Conservation (phyloP, 2,329 filamentous ascomycete species). For the Stenocarpella maydis region DNA sequence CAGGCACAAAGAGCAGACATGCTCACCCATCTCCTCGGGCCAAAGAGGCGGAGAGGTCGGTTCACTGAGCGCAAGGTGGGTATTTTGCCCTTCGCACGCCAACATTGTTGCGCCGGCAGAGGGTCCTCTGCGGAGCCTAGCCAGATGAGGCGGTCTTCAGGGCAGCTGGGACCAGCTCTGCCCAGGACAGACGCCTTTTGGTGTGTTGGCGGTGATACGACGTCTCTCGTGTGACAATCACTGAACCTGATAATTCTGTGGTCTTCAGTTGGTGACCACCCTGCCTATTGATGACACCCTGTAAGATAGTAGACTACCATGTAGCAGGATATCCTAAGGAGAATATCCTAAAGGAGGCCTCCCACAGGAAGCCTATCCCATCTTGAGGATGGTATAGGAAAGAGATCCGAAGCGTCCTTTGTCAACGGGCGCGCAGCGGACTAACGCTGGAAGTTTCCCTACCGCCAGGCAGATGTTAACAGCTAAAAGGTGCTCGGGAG, state of each 20-base stretch:
- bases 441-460: too few species aligned
- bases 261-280: neutral
- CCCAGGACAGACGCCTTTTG: neutral
- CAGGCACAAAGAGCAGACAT: constrained; percentile 6
- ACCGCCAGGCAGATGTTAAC: neutral
- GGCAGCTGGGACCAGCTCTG: neutral
- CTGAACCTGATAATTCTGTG: neutral
- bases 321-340: neutral
- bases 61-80: neutral
- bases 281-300: neutral
- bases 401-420: neutral
- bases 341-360: neutral
- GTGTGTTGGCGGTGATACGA: neutral
- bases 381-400: too few species aligned
- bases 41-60: neutral
- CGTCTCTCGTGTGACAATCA: neutral
- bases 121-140: neutral
- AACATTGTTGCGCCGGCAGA: neutral
- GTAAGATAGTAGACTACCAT: too few species aligned
- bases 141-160: neutral
- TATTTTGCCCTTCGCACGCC: neutral
- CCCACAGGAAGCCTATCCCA: too few species aligned
- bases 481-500: neutral
- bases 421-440: neutral
- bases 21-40: neutral